phyloP scores from a whole-genome alignment of 371 early-diverging fungal genomes.

The Chytridium lagenaria region DNA sequence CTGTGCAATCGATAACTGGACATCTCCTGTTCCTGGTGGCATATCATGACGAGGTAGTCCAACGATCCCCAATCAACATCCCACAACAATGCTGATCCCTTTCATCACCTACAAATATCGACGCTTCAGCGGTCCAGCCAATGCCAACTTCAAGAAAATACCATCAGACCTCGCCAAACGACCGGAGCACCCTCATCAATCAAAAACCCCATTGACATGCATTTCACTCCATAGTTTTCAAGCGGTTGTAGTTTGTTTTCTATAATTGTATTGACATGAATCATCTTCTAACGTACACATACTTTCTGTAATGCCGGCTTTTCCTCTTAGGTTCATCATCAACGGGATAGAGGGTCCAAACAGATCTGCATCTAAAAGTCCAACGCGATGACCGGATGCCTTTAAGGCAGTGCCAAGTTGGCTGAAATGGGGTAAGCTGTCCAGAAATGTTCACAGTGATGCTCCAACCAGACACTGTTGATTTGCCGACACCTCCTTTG shows the following conservation, averaged over 20 bases:
- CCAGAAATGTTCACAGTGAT: background rate
- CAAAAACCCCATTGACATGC: conserved; percentile 93
- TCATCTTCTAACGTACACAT: background rate
- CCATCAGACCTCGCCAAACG: conserved; percentile 93
- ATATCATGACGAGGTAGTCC: conserved; percentile 85
- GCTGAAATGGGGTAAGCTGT: conserved; percentile 50
- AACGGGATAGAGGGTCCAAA: conserved; percentile 90
- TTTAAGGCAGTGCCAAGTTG: conserved; percentile 78
- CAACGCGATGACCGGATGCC: conserved; percentile 65
- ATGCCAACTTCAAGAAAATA: conserved; percentile 28
- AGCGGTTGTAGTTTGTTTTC: conserved; percentile 72
- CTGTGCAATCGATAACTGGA: conserved; percentile 84
- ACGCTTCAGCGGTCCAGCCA: too few relatives aligned
- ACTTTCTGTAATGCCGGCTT: conserved; percentile 60
- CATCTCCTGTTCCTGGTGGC: conserved; percentile 95
- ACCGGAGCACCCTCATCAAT: conserved; percentile 78
- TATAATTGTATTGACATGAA: background rate
- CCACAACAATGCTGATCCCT: conserved; percentile 83
- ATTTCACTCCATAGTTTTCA: conserved; percentile 81
- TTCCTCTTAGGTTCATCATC: conserved; percentile 80
- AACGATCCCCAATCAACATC: conserved; percentile 82
- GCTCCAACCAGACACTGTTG: conserved; percentile 76
- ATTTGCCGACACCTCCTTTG: conserved; percentile 92
- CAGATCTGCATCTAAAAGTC: conserved; percentile 89
- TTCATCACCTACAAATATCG: conserved; percentile 75